phyloP scores from a whole-genome alignment of 2,329 filamentous ascomycete species.

The Aspergillus sp. region DNA sequence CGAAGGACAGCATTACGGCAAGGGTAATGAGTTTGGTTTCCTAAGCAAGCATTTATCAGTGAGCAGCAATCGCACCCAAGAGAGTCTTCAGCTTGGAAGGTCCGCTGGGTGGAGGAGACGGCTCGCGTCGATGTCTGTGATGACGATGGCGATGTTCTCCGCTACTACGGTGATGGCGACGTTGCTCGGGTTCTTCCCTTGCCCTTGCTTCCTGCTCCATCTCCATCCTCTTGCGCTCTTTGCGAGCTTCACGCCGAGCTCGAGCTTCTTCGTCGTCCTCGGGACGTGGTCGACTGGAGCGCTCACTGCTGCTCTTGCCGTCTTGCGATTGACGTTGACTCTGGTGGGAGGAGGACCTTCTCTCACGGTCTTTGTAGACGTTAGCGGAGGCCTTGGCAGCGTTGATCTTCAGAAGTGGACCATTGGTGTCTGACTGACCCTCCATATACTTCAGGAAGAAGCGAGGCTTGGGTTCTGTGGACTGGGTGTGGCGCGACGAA shows the following conservation, averaged over 20 bases:
- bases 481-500: constrained; percentile 31
- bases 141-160: constrained; percentile 28
- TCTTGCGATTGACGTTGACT: constrained; percentile 31
- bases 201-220: constrained; percentile 24
- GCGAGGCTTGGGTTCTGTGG: constrained; percentile 25
- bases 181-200: constrained; percentile 22
- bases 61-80: constrained; percentile 31
- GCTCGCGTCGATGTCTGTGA: constrained; percentile 31
- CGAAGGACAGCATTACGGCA: background rate
- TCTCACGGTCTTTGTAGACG: constrained; percentile 27
- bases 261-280: constrained; percentile 35
- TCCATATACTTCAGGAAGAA: constrained; percentile 41
- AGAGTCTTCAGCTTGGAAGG: constrained; percentile 34
- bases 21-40: background rate
- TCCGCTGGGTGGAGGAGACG: constrained; percentile 29
- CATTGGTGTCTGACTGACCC: constrained; percentile 44
- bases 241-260: constrained; percentile 27
- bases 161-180: constrained; percentile 27
- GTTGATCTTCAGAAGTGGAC: constrained; percentile 43
- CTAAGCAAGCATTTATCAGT: constrained; percentile 19
- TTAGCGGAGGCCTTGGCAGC: constrained; percentile 34
- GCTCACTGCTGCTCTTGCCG: constrained; percentile 26
- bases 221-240: constrained; percentile 25
- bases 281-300: constrained; percentile 29
- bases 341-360: constrained; percentile 34